Conservation (phyloP, 2,329 filamentous ascomycete genomes). For the Diaporthe helianthi region DNA sequence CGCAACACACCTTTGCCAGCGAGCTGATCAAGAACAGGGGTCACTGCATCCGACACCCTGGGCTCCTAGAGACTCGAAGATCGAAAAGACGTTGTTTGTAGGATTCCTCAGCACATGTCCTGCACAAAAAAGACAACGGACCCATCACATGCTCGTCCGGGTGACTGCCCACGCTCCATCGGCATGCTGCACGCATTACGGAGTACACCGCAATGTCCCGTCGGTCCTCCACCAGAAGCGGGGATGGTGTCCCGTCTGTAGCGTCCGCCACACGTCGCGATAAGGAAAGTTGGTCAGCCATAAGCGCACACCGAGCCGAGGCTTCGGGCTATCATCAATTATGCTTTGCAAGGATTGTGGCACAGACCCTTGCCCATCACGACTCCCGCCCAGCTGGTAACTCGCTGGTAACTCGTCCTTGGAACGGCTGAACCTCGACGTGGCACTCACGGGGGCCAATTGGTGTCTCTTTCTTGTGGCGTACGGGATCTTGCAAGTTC, state of each 20-base stretch:
- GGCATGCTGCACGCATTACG: slow-evolving; percentile 17
- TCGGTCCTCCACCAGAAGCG: slow-evolving; percentile 21
- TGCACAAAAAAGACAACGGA: slow-evolving; percentile 1
- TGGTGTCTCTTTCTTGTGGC: not conserved
- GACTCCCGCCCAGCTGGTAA: slow-evolving; percentile 22
- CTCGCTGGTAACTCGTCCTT: slow-evolving; percentile 20
- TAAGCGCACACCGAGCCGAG: slow-evolving; percentile 15
- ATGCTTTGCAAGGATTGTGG: slow-evolving; percentile 23
- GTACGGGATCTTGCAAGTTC: not conserved
- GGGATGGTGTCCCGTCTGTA: slow-evolving; percentile 11
- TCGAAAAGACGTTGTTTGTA: not conserved
- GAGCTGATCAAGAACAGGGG: not conserved
- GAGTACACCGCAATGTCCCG: slow-evolving; percentile 21
- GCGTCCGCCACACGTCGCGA: slow-evolving; percentile 8
- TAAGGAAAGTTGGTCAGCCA: slow-evolving; percentile 21
- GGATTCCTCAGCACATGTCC: not conserved
- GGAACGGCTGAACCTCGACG: slow-evolving; percentile 2
- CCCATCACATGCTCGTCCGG: slow-evolving; percentile 9
- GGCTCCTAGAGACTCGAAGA: slow-evolving; percentile 5
- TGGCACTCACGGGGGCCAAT: not conserved
- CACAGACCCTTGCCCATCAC: slow-evolving; percentile 21
- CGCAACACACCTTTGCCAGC: slow-evolving; percentile 18
- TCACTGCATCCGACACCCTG: slow-evolving; percentile 4
- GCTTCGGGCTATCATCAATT: slow-evolving; percentile 12
- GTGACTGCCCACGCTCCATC: not conserved